These are phyloP conservation scores for Termitomyces sp. DNA, from an alignment of 768 basidiomycete species.

Conservation along the genomic window DNA sequence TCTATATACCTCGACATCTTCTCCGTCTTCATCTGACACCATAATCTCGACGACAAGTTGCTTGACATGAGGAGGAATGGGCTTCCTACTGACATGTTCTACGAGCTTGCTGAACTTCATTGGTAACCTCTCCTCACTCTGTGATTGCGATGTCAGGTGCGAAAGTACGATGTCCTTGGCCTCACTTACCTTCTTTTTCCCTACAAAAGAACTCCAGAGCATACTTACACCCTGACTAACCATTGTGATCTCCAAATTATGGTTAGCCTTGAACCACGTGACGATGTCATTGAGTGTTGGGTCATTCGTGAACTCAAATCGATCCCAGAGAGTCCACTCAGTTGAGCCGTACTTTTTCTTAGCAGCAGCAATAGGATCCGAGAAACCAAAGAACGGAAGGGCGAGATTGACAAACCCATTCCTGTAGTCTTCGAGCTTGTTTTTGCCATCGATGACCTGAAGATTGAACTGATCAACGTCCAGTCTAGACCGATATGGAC, in stretches of 20 bases:
- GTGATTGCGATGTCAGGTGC: neutral
- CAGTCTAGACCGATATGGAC: neutral
- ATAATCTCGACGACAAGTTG: constrained; percentile 92
- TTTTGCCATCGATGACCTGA: constrained; percentile 94
- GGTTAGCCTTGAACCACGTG: constrained; percentile 76
- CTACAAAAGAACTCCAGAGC: constrained; percentile 94
- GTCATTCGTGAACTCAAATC: constrained; percentile 88
- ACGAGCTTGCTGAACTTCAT: constrained; percentile 92
- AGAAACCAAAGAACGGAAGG: constrained; percentile 98
- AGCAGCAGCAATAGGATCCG: constrained; percentile 87
- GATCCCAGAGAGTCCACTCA: constrained; percentile 99
- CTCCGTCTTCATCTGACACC: constrained; percentile 87
- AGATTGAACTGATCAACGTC: neutral
- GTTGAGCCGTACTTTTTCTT: constrained; percentile 86
- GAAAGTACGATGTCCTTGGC: too few relatives aligned
- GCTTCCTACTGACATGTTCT: constrained; percentile 93
- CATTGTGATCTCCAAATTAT: constrained; percentile 90
- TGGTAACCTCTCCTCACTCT: constrained; percentile 84
- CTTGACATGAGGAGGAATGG: constrained; percentile 77
- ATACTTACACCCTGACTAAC: constrained; percentile 97
- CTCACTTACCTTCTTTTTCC: constrained; percentile 80
- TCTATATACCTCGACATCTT: constrained; percentile 93
- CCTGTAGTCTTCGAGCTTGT: constrained; percentile 91
- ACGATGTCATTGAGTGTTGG: constrained; percentile 86
- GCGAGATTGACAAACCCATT: constrained; percentile 99